Evolutionary conservation across 192 early-diverging fungal genomes (phyloP).

Genomic region (Phycomyces blakesleeanus): DNA sequence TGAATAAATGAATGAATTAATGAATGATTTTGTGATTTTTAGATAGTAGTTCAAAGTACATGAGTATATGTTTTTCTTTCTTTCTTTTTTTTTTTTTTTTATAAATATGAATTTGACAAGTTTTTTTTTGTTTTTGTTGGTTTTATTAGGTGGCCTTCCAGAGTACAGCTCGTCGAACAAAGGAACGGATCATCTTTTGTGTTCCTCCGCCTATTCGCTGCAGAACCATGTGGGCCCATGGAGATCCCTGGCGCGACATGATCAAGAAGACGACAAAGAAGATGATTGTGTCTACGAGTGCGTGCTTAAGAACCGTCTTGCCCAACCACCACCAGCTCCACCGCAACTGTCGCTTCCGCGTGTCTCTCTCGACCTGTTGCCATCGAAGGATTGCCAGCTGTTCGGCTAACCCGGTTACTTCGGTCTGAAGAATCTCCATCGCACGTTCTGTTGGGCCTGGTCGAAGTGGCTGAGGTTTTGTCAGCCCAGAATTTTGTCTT

Average conservation of each 20-base stretch:
- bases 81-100: background rate
- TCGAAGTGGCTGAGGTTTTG: background rate
- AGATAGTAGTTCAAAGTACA: too few species aligned
- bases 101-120: background rate
- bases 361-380: conserved; percentile 8
- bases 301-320: conserved; percentile 13
- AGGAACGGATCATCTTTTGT: background rate
- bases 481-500: too few species aligned
- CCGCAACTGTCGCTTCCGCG: conserved; percentile 11
- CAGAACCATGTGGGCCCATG: conserved; percentile 14
- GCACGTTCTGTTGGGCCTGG: conserved; percentile 7
- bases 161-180: background rate
- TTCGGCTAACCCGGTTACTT: conserved; percentile 21
- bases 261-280: conserved; percentile 13
- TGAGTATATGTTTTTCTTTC: background rate
- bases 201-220: background rate
- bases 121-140: background rate
- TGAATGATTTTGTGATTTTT: background rate
- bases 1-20: background rate
- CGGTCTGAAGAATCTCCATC: conserved; percentile 24
- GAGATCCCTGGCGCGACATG: conserved; percentile 11
- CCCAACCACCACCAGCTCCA: conserved; percentile 8
- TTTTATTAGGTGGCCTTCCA: conserved; percentile 1
- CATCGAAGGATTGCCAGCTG: conserved; percentile 17
- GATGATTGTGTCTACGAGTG: conserved; percentile 13